phyloP scores from a whole-genome alignment of 768 basidiomycete genomes.

The Collybiopsis confluens region DNA sequence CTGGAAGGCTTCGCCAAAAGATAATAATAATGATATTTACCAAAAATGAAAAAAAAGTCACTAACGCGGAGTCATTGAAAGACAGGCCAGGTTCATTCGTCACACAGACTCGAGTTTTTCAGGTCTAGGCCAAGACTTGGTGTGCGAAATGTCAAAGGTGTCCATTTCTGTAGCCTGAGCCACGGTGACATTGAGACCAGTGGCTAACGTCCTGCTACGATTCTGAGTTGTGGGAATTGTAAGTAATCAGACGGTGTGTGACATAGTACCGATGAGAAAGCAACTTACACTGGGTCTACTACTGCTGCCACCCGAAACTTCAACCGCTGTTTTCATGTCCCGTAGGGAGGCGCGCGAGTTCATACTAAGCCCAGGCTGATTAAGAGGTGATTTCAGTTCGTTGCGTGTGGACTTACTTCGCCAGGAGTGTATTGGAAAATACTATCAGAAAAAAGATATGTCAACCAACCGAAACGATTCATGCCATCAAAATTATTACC shows the following conservation, averaged over 20 bases:
- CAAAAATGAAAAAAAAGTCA: too few relatives aligned
- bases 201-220: constrained; percentile 3
- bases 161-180: constrained; percentile 1
- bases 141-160: not conserved
- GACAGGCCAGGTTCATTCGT: too few relatives aligned
- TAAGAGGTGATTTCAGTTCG: not conserved
- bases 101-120: too few relatives aligned
- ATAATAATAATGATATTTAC: too few relatives aligned
- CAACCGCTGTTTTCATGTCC: not conserved
- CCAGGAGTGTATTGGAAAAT: constrained; percentile 3
- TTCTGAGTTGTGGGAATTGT: not conserved
- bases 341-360: constrained; percentile 3
- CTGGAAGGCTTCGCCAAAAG: too few relatives aligned
- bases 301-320: not conserved
- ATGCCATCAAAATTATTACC: not conserved
- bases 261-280: too few relatives aligned
- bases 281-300: not conserved
- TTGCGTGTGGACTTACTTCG: not conserved
- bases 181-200: not conserved
- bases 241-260: too few relatives aligned
- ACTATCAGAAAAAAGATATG: not conserved
- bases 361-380: not conserved
- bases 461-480: not conserved
- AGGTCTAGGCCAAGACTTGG: too few relatives aligned
- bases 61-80: too few relatives aligned